phyloP scores from a whole-genome alignment of 495 filamentous ascomycete genomes.

The Penicillium cinerascens region DNA sequence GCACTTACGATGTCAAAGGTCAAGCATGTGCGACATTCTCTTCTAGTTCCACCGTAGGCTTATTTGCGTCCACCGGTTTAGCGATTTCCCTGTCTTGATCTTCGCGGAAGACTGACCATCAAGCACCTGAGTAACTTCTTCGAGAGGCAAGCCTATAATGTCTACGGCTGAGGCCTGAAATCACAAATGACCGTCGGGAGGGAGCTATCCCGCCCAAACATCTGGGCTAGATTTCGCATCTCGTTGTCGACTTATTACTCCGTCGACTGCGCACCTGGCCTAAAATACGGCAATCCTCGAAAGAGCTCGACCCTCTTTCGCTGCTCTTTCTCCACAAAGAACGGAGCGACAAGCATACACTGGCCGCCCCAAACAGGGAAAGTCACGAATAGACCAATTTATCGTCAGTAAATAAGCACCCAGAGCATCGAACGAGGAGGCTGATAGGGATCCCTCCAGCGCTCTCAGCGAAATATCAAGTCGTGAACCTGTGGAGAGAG shows the following conservation, averaged over 20 bases:
- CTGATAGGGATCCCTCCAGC: not conserved
- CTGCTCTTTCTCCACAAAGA: not conserved
- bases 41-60: too few relatives aligned
- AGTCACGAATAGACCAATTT: not conserved
- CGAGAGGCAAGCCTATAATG: not conserved
- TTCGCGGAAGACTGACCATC: too few relatives aligned
- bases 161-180: not conserved
- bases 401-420: not conserved
- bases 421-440: too few relatives aligned
- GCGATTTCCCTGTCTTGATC: too few relatives aligned
- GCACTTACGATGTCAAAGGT: too few relatives aligned
- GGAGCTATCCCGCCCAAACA: too few relatives aligned
- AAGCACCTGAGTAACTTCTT: too few relatives aligned
- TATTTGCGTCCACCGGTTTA: too few relatives aligned
- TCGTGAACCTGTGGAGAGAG: not conserved
- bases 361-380: not conserved
- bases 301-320: not conserved
- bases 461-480: not conserved
- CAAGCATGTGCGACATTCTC: too few relatives aligned
- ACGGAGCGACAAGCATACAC: not conserved
- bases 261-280: not conserved
- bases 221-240: too few relatives aligned
- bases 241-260: not conserved
- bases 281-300: not conserved
- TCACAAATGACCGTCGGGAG: not conserved